Conservation (phyloP, 75 land plant species). For the Adiantum capillusveneris region DNA sequence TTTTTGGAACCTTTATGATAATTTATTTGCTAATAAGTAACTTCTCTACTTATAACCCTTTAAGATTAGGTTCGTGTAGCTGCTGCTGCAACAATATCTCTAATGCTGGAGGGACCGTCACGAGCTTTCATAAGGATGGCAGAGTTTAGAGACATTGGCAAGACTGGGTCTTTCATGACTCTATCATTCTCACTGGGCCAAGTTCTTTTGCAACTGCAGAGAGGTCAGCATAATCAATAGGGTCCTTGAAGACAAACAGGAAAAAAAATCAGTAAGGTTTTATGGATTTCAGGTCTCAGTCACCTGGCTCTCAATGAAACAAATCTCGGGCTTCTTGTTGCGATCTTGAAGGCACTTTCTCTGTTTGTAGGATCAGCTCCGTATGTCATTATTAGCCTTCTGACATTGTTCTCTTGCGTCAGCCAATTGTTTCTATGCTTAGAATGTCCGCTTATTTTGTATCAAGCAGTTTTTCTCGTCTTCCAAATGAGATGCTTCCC, state of each 20-base stretch:
- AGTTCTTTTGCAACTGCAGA: slow-evolving; percentile 80
- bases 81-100: slow-evolving; percentile 58
- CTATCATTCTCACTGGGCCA: slow-evolving; percentile 87
- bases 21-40: not conserved
- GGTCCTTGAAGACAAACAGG: not conserved
- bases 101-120: slow-evolving; percentile 78
- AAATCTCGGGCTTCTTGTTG: slow-evolving; percentile 52
- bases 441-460: too few species aligned
- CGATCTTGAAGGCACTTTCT: slow-evolving; percentile 71
- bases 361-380: slow-evolving; percentile 77
- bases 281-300: slow-evolving; percentile 51
- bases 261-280: not conserved
- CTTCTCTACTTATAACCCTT: not conserved
- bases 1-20: too few species aligned
- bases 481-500: slow-evolving; percentile 71
- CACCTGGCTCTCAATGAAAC: slow-evolving; percentile 57
- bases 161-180: slow-evolving; percentile 74
- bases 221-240: slow-evolving; percentile 33
- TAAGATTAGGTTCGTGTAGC: slow-evolving; percentile 59
- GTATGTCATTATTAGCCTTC: too few species aligned
- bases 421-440: too few species aligned
- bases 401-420: too few species aligned
- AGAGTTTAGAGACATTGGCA: slow-evolving; percentile 67
- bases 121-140: slow-evolving; percentile 80
- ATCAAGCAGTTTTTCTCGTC: slow-evolving; percentile 65